Conservation (phyloP, 805 yeast genomes). For the Candida ipomoeae region DNA sequence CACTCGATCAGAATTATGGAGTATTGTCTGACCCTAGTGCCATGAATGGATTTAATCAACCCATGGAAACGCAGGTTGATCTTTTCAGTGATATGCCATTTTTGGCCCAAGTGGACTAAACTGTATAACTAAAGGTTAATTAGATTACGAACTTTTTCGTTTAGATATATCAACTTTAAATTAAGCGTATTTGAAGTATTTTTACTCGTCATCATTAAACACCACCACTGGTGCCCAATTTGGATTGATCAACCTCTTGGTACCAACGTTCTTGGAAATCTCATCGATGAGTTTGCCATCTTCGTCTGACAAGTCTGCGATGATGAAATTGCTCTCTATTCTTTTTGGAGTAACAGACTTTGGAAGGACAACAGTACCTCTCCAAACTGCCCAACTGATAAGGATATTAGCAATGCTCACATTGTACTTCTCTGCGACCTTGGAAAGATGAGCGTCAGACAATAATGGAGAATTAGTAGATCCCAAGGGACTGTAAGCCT, state of each 20-base stretch:
- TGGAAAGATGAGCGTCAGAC: conserved; percentile 38
- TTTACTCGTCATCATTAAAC: conserved; percentile 19
- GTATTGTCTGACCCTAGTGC: not conserved
- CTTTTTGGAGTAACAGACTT: conserved; percentile 30
- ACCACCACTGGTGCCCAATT: conserved; percentile 31
- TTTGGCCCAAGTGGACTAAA: not conserved
- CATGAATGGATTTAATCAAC: not conserved
- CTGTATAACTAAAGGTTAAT: too few species aligned
- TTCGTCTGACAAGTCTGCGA: conserved; percentile 29
- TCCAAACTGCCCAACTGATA: conserved; percentile 56
- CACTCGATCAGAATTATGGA: not conserved
- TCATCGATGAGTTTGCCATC: conserved; percentile 32
- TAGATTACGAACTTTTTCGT: not conserved
- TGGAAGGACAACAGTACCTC: conserved; percentile 49
- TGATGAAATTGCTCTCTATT: conserved; percentile 33
- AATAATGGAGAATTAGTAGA: conserved; percentile 52
- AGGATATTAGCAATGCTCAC: conserved; percentile 48
- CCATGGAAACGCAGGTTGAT: conserved; percentile 17
- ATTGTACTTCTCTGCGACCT: conserved; percentile 41
- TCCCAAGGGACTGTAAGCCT: conserved; percentile 81
- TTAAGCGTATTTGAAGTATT: not conserved
- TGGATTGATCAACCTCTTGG: conserved; percentile 34
- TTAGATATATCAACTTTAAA: not conserved
- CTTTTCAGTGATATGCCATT: conserved; percentile 27
- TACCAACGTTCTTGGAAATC: conserved; percentile 23